phyloP scores from a whole-genome alignment of 768 basidiomycete species.

The Naganishia vishniacii region DNA sequence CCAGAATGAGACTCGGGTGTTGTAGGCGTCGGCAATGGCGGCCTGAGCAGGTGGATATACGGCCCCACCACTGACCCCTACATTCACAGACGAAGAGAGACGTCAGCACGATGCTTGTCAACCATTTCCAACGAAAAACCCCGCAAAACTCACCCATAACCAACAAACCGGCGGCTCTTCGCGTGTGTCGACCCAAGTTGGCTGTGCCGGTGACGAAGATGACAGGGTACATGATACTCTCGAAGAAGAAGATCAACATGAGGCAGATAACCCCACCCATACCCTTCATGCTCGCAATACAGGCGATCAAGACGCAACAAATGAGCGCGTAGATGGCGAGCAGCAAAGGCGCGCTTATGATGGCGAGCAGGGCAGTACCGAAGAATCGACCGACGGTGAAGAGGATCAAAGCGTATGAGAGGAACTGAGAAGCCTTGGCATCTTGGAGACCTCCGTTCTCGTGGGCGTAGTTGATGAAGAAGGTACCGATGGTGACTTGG shows the following conservation, averaged over 20 bases:
- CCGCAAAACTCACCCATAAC: slow-evolving; percentile 44
- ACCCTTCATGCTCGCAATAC: slow-evolving; percentile 56
- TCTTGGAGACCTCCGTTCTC: slow-evolving; percentile 57
- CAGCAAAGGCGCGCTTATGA: slow-evolving; percentile 62
- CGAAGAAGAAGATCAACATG: slow-evolving; percentile 57
- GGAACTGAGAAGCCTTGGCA: slow-evolving; percentile 59
- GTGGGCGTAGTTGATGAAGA: slow-evolving; percentile 57
- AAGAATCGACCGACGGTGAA: slow-evolving; percentile 40
- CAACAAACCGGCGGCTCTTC: slow-evolving; percentile 28
- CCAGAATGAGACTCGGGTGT: slow-evolving; percentile 26
- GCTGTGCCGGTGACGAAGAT: slow-evolving; percentile 31
- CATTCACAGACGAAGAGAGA: slow-evolving; percentile 41
- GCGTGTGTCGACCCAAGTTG: slow-evolving; percentile 26
- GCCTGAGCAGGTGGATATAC: slow-evolving; percentile 28
- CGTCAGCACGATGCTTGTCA: slow-evolving; percentile 28
- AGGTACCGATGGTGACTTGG: slow-evolving; percentile 47
- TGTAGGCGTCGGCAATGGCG: slow-evolving; percentile 25
- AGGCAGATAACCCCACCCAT: slow-evolving; percentile 59
- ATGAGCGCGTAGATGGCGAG: slow-evolving; percentile 56
- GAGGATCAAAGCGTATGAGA: slow-evolving; percentile 54
- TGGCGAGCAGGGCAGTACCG: slow-evolving; percentile 54
- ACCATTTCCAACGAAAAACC: background rate
- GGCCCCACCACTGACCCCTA: slow-evolving; percentile 29
- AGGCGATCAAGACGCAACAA: slow-evolving; percentile 57
- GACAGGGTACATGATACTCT: slow-evolving; percentile 29